Evolutionary conservation across 2,329 filamentous ascomycete species (phyloP), one percentile per base, ranked within the genome.

Genomic region (Diaporthe velutina): DNA sequence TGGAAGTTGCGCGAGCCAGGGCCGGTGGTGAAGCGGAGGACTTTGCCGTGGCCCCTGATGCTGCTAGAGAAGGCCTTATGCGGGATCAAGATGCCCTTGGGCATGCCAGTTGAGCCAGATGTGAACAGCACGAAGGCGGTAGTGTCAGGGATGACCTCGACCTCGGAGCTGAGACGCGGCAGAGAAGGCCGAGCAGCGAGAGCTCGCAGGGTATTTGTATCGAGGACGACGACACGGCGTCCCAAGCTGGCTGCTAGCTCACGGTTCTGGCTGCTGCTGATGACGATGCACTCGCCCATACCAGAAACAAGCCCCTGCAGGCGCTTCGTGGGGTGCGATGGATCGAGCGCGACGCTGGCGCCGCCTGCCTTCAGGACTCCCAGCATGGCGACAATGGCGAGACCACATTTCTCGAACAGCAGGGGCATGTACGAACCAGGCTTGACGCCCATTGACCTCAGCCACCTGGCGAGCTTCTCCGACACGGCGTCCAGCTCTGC

Each of bases 71-170:
- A 73, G 7, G 80, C 71, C 25, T 64, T 57, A 52, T 75, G 74
- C 7, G 57, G 58, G 28, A 70, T 54, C 10, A 60, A 25, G 17
- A 76, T 61, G 6, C 74, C 74, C 50, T 76, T 76, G 15, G 87
- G 87, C 57, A 82, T 80, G 9, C 87, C 87, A 1, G 87, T 89
- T 19, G 85, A 88, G 19, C 74, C 74, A 3, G 71, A 74, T 4
- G 74, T 76, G 57, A 74, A 74, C 9, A 76, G 30, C 10, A 74
- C 38, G n/a, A 70, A 76, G 25, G 70, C 74, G 35, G 50, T 35
- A 0, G 48, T n/a, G 22, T 60, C 38, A 19, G 50, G 50, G 2
- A 22, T 35, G 7, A 42, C 68, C 55, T 58, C 55, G 33, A 58
- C 33, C 19, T 58, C 55, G 4, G 38, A 13, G 40, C 25, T 52